These are phyloP conservation scores for Panus rudis DNA, from an alignment of 768 basidiomycete species.

Conservation along the genomic window DNA sequence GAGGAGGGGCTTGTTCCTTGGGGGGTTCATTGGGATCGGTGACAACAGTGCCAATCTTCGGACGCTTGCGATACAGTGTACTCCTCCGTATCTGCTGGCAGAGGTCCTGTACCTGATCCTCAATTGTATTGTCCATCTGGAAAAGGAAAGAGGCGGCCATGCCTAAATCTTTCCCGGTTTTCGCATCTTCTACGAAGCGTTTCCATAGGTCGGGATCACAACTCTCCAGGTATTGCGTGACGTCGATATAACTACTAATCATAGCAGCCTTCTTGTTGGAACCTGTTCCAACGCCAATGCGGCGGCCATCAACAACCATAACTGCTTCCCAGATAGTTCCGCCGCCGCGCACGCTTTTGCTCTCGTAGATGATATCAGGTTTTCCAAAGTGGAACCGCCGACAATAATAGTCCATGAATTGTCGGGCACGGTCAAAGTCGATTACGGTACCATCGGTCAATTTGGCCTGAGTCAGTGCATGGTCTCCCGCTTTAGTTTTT, in stretches of 20 bases:
- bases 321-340: constrained; percentile 57
- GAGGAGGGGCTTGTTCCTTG: background rate
- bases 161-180: constrained; percentile 62
- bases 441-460: constrained; percentile 62
- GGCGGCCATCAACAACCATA: constrained; percentile 68
- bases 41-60: constrained; percentile 24
- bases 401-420: constrained; percentile 96
- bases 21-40: constrained; percentile 4
- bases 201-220: constrained; percentile 82
- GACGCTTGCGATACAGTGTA: constrained; percentile 59
- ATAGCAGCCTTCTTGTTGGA: constrained; percentile 65
- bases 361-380: constrained; percentile 58
- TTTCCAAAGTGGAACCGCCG: constrained; percentile 65
- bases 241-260: constrained; percentile 77
- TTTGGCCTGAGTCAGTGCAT: constrained; percentile 17
- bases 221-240: constrained; percentile 75
- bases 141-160: constrained; percentile 66
- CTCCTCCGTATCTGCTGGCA: constrained; percentile 59
- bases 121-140: constrained; percentile 53
- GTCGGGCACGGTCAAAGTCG: constrained; percentile 65
- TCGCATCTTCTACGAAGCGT: constrained; percentile 52
- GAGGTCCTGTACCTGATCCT: constrained; percentile 66
- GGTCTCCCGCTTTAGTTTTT: background rate
- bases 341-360: constrained; percentile 15
- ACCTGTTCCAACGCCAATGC: constrained; percentile 76